Evolutionary conservation across 805 yeast species (phyloP), one percentile per base, ranked within the genome.

Genomic region (Barnettozyma sp.): DNA sequence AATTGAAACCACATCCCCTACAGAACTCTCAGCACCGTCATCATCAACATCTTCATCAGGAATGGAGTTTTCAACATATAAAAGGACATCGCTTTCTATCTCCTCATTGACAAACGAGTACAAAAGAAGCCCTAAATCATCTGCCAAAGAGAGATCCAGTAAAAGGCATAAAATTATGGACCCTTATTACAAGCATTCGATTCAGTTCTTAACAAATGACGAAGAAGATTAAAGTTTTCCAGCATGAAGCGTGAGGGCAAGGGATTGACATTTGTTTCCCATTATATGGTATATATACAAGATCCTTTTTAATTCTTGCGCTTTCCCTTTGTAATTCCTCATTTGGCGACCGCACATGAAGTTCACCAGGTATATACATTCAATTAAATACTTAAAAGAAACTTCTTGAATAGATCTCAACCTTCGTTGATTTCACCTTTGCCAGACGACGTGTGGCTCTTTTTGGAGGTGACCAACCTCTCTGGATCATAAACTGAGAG

Each of bases 401-500:
- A n/a, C n/a, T n/a, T n/a, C n/a, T n/a, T n/a, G n/a, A n/a, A n/a
- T n/a, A n/a, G n/a, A n/a, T n/a, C n/a, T n/a, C n/a, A n/a, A n/a
- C n/a, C n/a, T n/a, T n/a, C n/a, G n/a, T n/a, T n/a, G n/a, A n/a
- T n/a, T n/a, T n/a, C n/a, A n/a, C n/a, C n/a, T n/a, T n/a, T n/a
- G n/a, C n/a, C n/a, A n/a, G n/a, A n/a, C n/a, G n/a, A n/a, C n/a
- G n/a, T n/a, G n/a, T n/a, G n/a, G n/a, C n/a, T n/a, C n/a, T n/a
- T n/a, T n/a, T n/a, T n/a, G n/a, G n/a, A n/a, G n/a, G n/a, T n/a
- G n/a, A 21, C 27, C 12, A 43, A 42, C 15, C 38, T 41, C 2
- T 30, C 42, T n/a, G 44, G 35, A 34, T 52, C 54, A 47, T 62
- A 77, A 7, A 75, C 76, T 43, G 65, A 62, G 56, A 85, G 54